These are phyloP conservation scores for Salix exigua DNA, from an alignment of 345 rosid genomes.

Conservation along the genomic window DNA sequence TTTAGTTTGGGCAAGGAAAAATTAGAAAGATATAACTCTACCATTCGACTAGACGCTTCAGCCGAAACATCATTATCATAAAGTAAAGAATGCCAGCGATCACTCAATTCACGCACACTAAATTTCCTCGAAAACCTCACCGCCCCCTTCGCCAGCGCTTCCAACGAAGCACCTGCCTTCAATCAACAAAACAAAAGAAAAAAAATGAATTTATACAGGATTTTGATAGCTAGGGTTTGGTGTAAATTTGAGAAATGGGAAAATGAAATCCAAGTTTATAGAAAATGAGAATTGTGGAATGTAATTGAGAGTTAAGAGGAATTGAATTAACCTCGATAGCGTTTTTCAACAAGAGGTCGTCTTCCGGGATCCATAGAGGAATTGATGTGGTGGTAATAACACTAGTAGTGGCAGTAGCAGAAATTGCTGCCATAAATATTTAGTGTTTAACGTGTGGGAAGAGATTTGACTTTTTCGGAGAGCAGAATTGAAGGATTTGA, in stretches of 20 bases:
- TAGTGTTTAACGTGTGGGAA: no score
- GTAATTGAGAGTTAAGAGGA: not conserved
- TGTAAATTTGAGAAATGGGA: not conserved
- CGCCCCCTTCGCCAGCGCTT: slow-evolving; percentile 95
- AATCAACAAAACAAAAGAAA: not conserved
- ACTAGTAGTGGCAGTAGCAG: no score
- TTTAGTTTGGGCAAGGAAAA: no score
- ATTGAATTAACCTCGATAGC: slow-evolving; percentile 56
- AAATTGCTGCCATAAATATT: no score
- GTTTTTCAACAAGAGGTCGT: slow-evolving; percentile 70
- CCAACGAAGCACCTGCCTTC: slow-evolving; percentile 94
- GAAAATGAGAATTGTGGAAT: not conserved
- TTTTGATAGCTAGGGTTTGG: not conserved
- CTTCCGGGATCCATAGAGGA: slow-evolving; percentile 66
- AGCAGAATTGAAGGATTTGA: no score
- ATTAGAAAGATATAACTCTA: slow-evolving; percentile 44
- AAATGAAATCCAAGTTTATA: no score
- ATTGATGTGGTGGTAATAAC: no score
- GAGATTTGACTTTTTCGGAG: no score
- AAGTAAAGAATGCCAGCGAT: slow-evolving; percentile 85
- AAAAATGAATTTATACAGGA: not conserved
- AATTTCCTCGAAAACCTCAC: slow-evolving; percentile 74
- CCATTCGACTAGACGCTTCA: slow-evolving; percentile 71
- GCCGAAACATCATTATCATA: slow-evolving; percentile 78
- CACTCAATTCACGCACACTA: slow-evolving; percentile 62